A percentile compares a stretch with the other conserved stretches of the same genome.
These are phyloP conservation scores for Panicum hallii DNA, from an alignment of 202 grass and related monocot genomes.

Conservation along the genomic window DNA sequence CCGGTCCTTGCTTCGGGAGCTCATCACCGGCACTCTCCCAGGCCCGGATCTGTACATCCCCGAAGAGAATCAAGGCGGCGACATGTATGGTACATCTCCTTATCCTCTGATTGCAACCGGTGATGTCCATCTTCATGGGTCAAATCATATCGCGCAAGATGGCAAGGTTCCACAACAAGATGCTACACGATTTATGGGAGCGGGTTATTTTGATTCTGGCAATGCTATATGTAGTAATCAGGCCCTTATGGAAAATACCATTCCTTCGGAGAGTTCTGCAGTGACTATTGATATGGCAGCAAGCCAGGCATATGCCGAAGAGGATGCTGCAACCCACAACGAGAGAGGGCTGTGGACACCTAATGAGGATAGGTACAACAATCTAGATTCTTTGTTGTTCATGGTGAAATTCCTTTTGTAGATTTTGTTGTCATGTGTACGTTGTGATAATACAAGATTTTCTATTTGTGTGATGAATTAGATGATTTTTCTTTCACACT, in stretches of 20 bases:
- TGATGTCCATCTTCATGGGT: neutral
- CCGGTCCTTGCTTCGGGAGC: neutral
- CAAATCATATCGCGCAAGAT: neutral
- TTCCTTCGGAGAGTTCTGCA: too few relatives aligned
- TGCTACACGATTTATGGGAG: neutral
- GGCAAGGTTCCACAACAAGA: neutral
- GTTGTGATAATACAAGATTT: neutral
- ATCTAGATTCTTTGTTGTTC: neutral
- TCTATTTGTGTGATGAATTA: neutral
- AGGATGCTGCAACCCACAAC: too few relatives aligned
- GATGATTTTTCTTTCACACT: neutral
- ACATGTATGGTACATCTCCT: neutral
- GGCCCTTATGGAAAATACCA: neutral
- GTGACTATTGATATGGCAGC: neutral
- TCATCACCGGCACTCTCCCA: neutral
- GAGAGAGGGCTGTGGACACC: neutral
- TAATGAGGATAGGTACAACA: constrained; percentile 1
- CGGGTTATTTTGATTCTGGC: too few relatives aligned
- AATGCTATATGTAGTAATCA: too few relatives aligned
- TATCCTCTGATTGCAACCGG: neutral
- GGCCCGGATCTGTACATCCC: neutral
- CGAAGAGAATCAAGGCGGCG: neutral
- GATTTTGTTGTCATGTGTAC: neutral
- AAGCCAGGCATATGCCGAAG: neutral
- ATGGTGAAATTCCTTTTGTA: neutral